phyloP scores from a whole-genome alignment of 2,329 filamentous ascomycete species.

The Aspergillus cejpii region DNA sequence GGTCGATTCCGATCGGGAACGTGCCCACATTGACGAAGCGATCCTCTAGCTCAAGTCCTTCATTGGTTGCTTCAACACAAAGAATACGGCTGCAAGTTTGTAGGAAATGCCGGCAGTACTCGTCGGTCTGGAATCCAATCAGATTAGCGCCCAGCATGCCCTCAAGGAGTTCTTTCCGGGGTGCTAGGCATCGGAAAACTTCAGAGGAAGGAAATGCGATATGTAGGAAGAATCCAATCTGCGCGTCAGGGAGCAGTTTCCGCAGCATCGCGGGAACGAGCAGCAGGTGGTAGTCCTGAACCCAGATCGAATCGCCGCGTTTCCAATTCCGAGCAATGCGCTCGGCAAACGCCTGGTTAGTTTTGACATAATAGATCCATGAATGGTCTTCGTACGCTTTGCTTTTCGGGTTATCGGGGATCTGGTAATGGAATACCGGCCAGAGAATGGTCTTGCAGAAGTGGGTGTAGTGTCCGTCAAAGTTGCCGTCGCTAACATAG shows the following conservation, averaged over 20 bases:
- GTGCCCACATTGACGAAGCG: conserved; percentile 85
- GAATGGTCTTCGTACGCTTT: conserved; percentile 97
- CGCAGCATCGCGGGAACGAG: conserved; percentile 85
- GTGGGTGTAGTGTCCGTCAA: conserved; percentile 89
- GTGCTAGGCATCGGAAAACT: conserved; percentile 85
- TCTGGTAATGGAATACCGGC: conserved; percentile 97
- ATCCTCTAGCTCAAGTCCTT: conserved; percentile 85
- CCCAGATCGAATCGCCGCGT: conserved; percentile 84
- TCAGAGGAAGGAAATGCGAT: conserved; percentile 94
- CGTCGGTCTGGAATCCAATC: conserved; percentile 86
- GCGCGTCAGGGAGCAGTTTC: conserved; percentile 75
- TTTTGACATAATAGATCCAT: conserved; percentile 86
- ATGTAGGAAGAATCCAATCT: conserved; percentile 94
- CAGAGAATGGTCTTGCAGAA: conserved; percentile 97
- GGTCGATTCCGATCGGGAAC: conserved; percentile 86
- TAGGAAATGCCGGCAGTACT: conserved; percentile 89
- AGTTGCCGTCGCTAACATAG: conserved; percentile 82
- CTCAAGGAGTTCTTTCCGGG: conserved; percentile 77
- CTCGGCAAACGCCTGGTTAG: conserved; percentile 91
- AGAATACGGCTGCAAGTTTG: conserved; percentile 91
- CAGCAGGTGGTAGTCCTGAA: conserved; percentile 91
- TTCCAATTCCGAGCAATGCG: conserved; percentile 89
- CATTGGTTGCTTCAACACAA: conserved; percentile 78
- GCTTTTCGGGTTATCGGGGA: conserved; percentile 95
- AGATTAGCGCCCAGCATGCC: conserved; percentile 91